Conservation (phyloP, 2,329 filamentous ascomycete genomes). For the Dactylonectria estremocensis region DNA sequence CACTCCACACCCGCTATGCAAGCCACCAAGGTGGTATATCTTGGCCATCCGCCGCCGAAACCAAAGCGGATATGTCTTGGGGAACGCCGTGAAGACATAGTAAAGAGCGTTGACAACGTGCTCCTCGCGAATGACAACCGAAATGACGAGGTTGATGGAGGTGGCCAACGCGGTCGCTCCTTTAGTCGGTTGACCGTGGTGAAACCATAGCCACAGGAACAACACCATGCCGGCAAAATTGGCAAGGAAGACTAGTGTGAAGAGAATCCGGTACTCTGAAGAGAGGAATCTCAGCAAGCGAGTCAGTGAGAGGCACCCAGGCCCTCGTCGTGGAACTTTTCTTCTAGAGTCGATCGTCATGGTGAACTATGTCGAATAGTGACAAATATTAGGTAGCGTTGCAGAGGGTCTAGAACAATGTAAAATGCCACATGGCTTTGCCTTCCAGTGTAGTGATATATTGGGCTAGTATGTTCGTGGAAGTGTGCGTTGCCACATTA, state of each 20-base stretch:
- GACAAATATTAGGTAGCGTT: slow-evolving; percentile 17
- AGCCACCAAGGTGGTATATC: slow-evolving; percentile 63
- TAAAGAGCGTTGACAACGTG: slow-evolving; percentile 64
- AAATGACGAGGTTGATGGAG: slow-evolving; percentile 60
- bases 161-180: slow-evolving; percentile 55
- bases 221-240: slow-evolving; percentile 53
- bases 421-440: not conserved
- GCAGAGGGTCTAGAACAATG: not conserved
- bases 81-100: slow-evolving; percentile 55
- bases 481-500: not conserved
- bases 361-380: slow-evolving; percentile 5
- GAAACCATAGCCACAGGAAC: slow-evolving; percentile 40
- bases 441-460: not conserved
- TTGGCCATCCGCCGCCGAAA: slow-evolving; percentile 59
- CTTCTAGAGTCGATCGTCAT: slow-evolving; percentile 23
- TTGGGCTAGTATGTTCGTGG: not conserved
- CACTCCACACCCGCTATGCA: slow-evolving; percentile 38
- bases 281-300: slow-evolving; percentile 41
- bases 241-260: slow-evolving; percentile 62
- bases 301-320: slow-evolving; percentile 36
- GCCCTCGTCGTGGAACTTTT: slow-evolving; percentile 4
- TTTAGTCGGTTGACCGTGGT: slow-evolving; percentile 48
- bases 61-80: slow-evolving; percentile 58
- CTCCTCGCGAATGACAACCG: slow-evolving; percentile 65
- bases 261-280: slow-evolving; percentile 63